Percentiles rank a stretch among this genome's conserved stretches.
phyloP scores from a whole-genome alignment of 139 green algal species.

The Gonium pectorale region DNA sequence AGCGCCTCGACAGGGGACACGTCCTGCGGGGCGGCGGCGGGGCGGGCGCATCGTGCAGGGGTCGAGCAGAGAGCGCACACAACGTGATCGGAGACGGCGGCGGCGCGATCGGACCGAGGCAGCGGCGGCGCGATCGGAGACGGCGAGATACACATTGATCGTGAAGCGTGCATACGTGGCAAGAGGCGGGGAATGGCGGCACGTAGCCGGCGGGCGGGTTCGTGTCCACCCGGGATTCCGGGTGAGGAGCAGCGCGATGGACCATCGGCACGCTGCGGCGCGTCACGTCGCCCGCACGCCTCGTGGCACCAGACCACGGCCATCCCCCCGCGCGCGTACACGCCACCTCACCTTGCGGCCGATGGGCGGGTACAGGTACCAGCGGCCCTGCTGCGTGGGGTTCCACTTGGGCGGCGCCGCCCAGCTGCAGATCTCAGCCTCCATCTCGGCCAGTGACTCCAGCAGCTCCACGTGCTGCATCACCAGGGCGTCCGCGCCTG shows the following conservation, averaged over 20 bases:
- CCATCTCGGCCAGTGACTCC: constrained; percentile 1
- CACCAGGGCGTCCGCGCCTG: too few species aligned
- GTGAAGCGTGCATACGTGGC: background rate
- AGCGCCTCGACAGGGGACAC: constrained; percentile 23
- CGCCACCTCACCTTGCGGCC: constrained; percentile 5
- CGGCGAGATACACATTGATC: too few species aligned
- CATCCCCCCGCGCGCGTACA: background rate
- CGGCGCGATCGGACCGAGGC: too few species aligned
- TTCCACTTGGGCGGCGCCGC: constrained; percentile 12
- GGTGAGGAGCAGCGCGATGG: too few species aligned
- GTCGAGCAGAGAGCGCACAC: too few species aligned
- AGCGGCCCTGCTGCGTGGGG: constrained; percentile 17
- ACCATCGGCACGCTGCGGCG: background rate
- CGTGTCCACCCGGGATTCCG: background rate
- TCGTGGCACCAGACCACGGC: background rate
- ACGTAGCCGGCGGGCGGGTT: background rate
- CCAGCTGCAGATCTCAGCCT: constrained; percentile 13
- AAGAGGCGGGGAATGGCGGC: background rate
- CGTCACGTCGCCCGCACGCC: background rate
- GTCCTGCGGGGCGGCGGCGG: background rate
- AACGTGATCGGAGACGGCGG: too few species aligned
- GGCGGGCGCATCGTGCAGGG: background rate
- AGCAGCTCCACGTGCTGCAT: background rate
- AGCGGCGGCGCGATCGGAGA: too few species aligned
- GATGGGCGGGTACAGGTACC: constrained; percentile 40